Evolutionary conservation across 1,139 yeast genomes (phyloP), one percentile per base, ranked within the genome.

Genomic region (Yamadazyma siamensis): DNA sequence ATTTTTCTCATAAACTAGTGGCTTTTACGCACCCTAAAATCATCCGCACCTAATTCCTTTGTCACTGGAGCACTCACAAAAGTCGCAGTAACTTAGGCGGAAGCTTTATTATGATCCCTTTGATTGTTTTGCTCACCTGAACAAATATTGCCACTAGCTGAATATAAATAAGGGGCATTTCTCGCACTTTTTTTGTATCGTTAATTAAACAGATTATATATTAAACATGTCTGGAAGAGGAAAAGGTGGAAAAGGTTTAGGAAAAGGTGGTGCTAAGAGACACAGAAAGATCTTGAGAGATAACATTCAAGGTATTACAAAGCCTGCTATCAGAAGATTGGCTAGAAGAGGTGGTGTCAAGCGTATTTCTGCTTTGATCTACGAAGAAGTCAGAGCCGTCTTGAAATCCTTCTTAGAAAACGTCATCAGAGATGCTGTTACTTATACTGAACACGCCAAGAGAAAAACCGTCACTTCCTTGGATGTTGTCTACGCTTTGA

Each of bases 291-390:
- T 91, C 72, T 79, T 89, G 56, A 88, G 97, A 79, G 98, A 91
- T 70, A 91, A 91, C 89, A 89, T 91, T 53, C 97, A 89, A 76
- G 98, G 98, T 77, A 89, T 91, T 64, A 91, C 98, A 47, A 91
- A 91, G 80, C 98, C 98, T 65, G 98, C 98, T 59, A 91, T 91
- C 65, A 88, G 98, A 77, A 89, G 98, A 85, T 83, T 91, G 60
- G 98, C 98, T 41, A 89, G 98, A 82, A 88, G 98, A 86, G 98
- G 98, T 75, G 98, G 98, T 86, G 98, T 91, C 62, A 91, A 91
- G 83, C 96, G 97, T 84, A 91, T 91, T 58, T 89, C 97, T 47
- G 97, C 96, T 62, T 77, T 89, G 65, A 89, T 91, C 68, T 91
- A 91, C 77, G 97, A 91, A 75, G 96, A 89, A 77, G 96, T 94